phyloP scores from a whole-genome alignment of 768 basidiomycete species.

The Tricholomella constricta region DNA sequence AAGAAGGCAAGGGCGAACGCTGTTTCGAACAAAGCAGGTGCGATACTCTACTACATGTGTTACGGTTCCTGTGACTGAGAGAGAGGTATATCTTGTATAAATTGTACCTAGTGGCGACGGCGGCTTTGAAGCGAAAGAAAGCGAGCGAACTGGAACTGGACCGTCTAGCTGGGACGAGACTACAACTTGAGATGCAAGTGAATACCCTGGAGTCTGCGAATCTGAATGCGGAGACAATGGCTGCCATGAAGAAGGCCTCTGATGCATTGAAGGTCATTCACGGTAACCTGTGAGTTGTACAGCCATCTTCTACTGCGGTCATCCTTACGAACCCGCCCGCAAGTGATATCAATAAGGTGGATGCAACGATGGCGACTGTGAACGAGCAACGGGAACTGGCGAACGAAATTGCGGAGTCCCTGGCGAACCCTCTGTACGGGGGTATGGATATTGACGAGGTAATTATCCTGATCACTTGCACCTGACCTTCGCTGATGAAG shows the following conservation, averaged over 20 bases:
- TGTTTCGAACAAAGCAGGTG: constrained; percentile 90
- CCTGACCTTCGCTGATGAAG: constrained; percentile 6
- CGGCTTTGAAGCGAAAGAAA: constrained; percentile 93
- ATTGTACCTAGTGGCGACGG: constrained; percentile 77
- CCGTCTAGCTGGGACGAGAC: constrained; percentile 75
- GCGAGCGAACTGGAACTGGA: constrained; percentile 85
- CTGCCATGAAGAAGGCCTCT: constrained; percentile 94
- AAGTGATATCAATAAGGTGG: constrained; percentile 88
- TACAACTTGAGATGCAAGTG: constrained; percentile 95
- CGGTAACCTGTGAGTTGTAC: constrained; percentile 72
- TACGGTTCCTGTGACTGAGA: constrained; percentile 5
- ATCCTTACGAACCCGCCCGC: background rate
- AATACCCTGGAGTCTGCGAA: constrained; percentile 97
- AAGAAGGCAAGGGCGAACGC: constrained; percentile 93
- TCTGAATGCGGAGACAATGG: constrained; percentile 96
- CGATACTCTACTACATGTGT: constrained; percentile 33
- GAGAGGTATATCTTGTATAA: constrained; percentile 11
- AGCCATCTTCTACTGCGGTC: background rate
- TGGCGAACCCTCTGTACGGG: constrained; percentile 68
- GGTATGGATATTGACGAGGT: constrained; percentile 75
- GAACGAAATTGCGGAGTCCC: constrained; percentile 87
- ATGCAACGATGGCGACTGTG: constrained; percentile 83
- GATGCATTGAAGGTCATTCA: constrained; percentile 90
- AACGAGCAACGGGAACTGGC: constrained; percentile 91
- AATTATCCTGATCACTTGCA: constrained; percentile 19